Evolutionary conservation across 2,329 filamentous ascomycete genomes (phyloP).

Genomic region (Penicillium digitatum): DNA sequence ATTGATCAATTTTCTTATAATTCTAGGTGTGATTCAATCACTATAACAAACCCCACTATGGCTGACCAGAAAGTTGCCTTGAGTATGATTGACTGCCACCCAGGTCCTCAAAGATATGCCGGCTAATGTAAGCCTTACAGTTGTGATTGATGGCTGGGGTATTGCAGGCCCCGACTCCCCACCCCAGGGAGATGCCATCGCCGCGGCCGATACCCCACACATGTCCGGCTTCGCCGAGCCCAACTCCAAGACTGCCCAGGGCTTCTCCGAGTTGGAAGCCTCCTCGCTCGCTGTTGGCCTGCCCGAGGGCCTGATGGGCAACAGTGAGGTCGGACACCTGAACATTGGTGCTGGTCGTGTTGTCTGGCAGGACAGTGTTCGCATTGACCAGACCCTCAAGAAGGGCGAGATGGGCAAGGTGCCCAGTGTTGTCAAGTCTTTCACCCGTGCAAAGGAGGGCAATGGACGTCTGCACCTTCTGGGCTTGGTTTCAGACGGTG

Average conservation of each 20-base stretch:
- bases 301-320: constrained; percentile 96
- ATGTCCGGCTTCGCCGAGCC: constrained; percentile 79
- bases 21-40: constrained; percentile 17
- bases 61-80: constrained; percentile 66
- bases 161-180: constrained; percentile 75
- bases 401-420: constrained; percentile 73
- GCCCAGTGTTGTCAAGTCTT: constrained; percentile 70
- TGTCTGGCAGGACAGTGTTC: constrained; percentile 97
- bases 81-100: constrained; percentile 49
- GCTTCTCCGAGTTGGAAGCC: constrained; percentile 89
- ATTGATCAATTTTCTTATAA: constrained; percentile 18
- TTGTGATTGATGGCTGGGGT: constrained; percentile 99
- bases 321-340: constrained; percentile 96
- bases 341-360: constrained; percentile 97
- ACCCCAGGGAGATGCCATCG: constrained; percentile 90
- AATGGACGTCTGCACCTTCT: constrained; percentile 90
- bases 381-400: constrained; percentile 91
- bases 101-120: constrained; percentile 20
- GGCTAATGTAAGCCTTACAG: constrained; percentile 46
- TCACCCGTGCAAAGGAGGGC: constrained; percentile 75
- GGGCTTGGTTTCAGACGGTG: constrained; percentile 89
- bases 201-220: constrained; percentile 83
- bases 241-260: constrained; percentile 69
- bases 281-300: constrained; percentile 94
- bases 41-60: constrained; percentile 48